Evolutionary conservation across 1,284 basidiomycete species (phyloP).

Genomic region (Schizophyllum amplum): DNA sequence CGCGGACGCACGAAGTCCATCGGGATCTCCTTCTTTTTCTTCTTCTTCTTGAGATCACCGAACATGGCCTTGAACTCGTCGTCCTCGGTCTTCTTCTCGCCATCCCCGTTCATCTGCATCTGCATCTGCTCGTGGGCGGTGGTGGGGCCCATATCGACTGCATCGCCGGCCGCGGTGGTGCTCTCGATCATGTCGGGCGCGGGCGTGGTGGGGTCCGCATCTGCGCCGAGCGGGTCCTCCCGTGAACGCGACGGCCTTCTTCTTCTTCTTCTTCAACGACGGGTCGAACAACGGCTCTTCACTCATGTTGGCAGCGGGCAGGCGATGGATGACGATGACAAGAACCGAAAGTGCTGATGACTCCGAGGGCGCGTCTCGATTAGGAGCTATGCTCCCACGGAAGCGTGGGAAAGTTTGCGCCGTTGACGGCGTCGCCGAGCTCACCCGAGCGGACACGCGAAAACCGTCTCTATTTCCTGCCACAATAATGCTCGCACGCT

Average conservation of each 20-base stretch:
- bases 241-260: constrained; percentile 77
- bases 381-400: too few species aligned
- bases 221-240: constrained; percentile 76
- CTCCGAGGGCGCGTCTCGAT: too few species aligned
- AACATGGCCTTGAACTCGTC: constrained; percentile 81
- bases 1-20: constrained; percentile 62
- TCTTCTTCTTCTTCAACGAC: constrained; percentile 79
- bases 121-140: not conserved
- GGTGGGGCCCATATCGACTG: constrained; percentile 60
- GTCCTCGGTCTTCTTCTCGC: constrained; percentile 45
- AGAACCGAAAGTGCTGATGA: too few species aligned
- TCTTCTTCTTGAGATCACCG: constrained; percentile 87
- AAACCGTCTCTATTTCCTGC: not conserved
- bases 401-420: not conserved
- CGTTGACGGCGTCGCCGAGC: not conserved
- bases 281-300: constrained; percentile 79
- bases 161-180: constrained; percentile 57
- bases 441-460: not conserved
- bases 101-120: constrained; percentile 61
- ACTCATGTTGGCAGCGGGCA: constrained; percentile 20
- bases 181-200: constrained; percentile 62
- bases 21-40: constrained; percentile 86
- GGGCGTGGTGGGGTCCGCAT: constrained; percentile 73
- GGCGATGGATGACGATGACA: not conserved
- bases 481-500: constrained; percentile 52